Evolutionary conservation across 345 rosid genomes (phyloP), one percentile per base, ranked within the genome.

Genomic region (Pugionium cornutum): DNA sequence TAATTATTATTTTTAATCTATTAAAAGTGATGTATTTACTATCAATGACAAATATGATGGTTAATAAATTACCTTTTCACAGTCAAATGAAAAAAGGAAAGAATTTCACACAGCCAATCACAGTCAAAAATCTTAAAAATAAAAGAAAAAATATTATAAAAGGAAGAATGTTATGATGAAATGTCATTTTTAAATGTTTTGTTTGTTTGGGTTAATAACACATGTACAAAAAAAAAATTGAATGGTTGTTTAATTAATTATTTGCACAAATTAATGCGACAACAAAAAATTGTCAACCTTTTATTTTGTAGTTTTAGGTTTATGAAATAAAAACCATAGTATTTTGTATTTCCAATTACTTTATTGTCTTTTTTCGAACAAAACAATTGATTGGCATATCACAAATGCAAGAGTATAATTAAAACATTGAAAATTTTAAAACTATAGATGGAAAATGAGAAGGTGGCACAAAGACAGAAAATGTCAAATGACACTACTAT

Each of bases 321-420:
- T 27, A 28, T 27, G 4, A 3, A 28, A 59, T 18, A 2, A 6
- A 18, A 52, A 5, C 35, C 9, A 2, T 18, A 34, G 25, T 60
- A 31, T 52, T 31, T 9, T 2, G 7, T 35, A 47, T 27, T 0
- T 8, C 11, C 37, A 10, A 29, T 32, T 31, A 8, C 9, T 4
- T 39, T 50, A 9, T 51, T 26, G 33, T 41, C 32, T 5, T 32
- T 18, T 33, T 4, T 18, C 27, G 42, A 41, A 51, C 57, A 49
- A 52, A 41, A 18, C 40, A 64, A 51, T 52, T 52, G 41, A 34
- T 31, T 51, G 40, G 9, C 41, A 28, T 37, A 7, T 40, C 18
- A 18, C 18, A 18, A 18, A 18, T 18, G 46, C 7, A 49, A n/a
- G n/a, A 62, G 37, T 10, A 62, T 36, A 28, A 27, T 18, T 41